A percentile compares a stretch with the other conserved stretches of the same genome.
Conservation (phyloP, 1,284 basidiomycete species). For the Naganishia sp. region DNA sequence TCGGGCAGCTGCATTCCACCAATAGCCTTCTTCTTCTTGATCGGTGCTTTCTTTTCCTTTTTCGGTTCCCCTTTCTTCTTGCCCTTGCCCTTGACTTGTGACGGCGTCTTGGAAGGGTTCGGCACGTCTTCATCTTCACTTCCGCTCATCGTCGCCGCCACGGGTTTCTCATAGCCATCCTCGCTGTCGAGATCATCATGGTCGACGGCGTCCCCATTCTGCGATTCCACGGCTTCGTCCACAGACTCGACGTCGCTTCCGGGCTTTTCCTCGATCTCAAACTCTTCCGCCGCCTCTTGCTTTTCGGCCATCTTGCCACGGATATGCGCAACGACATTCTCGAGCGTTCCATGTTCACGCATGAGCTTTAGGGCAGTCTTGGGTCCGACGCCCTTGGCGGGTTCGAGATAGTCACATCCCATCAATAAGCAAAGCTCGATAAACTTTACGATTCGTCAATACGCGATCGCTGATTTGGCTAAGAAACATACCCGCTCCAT, state of each 20-base stretch:
- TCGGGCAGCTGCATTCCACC: constrained; percentile 81
- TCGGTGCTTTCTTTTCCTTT: constrained; percentile 29
- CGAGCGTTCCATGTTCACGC: constrained; percentile 79
- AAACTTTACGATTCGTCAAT: constrained; percentile 59
- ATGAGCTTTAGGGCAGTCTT: constrained; percentile 92
- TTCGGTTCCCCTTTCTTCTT: constrained; percentile 35
- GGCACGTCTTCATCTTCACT: constrained; percentile 36
- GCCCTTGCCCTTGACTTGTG: constrained; percentile 14
- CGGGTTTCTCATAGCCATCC: constrained; percentile 39
- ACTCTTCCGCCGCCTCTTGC: constrained; percentile 37
- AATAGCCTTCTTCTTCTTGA: constrained; percentile 55
- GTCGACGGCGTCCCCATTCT: background rate
- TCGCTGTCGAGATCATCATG: constrained; percentile 44
- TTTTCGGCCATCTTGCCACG: constrained; percentile 68
- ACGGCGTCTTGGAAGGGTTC: constrained; percentile 32
- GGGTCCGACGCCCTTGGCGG: constrained; percentile 60
- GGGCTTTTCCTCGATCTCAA: constrained; percentile 35
- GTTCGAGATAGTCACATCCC: constrained; percentile 92
- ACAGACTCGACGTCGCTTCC: constrained; percentile 32
- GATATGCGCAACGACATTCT: constrained; percentile 76
- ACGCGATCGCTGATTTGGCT: background rate
- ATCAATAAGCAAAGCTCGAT: constrained; percentile 95
- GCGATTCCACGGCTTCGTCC: constrained; percentile 30
- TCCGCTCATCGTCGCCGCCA: constrained; percentile 23
- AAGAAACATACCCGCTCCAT: constrained; percentile 72